A percentile compares a stretch with the other conserved stretches of the same genome.
These are phyloP conservation scores for Blepharisma stoltei DNA, from an alignment of 73 alveolate species.

Conservation along the genomic window DNA sequence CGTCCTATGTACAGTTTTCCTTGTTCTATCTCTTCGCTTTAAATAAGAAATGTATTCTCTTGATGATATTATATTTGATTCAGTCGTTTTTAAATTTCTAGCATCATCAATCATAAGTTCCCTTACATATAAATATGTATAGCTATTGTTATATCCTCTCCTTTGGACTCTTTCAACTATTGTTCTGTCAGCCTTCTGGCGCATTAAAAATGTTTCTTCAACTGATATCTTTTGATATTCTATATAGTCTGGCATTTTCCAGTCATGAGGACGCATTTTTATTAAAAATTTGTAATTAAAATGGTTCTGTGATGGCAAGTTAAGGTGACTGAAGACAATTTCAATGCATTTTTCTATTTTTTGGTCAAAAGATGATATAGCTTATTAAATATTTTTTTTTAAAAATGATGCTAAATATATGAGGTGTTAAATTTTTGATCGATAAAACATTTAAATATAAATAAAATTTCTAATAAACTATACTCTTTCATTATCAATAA, in stretches of 20 bases:
- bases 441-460: too few relatives aligned
- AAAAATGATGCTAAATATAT: too few relatives aligned
- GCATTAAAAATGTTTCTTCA: slow-evolving; percentile 63
- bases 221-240: slow-evolving; percentile 55
- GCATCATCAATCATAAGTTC: slow-evolving; percentile 18
- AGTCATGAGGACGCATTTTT: slow-evolving; percentile 39
- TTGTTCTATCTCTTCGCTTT: slow-evolving; percentile 53
- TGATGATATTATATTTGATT: slow-evolving; percentile 55
- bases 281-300: slow-evolving; percentile 53
- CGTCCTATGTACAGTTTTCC: slow-evolving; percentile 43
- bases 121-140: slow-evolving; percentile 51
- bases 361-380: slow-evolving; percentile 53
- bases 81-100: slow-evolving; percentile 46
- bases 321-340: slow-evolving; percentile 51
- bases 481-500: slow-evolving; percentile 60
- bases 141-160: slow-evolving; percentile 64
- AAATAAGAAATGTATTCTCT: slow-evolving; percentile 64
- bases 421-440: too few relatives aligned
- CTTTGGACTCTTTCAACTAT: slow-evolving; percentile 54
- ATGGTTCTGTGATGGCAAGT: slow-evolving; percentile 54
- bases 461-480: too few relatives aligned
- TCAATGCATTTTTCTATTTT: slow-evolving; percentile 51
- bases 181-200: slow-evolving; percentile 31
- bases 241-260: slow-evolving; percentile 50
- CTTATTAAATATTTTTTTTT: too few relatives aligned